Conservation (phyloP, 306 rosid species). For the Clitoria ternatea region DNA sequence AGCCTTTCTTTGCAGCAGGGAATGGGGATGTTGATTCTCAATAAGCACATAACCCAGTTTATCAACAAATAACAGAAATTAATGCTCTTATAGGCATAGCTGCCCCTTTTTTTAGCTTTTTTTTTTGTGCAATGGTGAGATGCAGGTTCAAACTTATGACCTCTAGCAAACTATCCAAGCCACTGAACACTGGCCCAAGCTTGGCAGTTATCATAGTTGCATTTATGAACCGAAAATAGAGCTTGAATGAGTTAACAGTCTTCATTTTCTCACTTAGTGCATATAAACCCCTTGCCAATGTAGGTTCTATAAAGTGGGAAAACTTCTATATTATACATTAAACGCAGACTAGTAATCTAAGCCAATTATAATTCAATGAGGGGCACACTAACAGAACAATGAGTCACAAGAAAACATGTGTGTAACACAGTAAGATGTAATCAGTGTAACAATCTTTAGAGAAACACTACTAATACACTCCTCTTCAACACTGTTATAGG, state of each 20-base stretch:
- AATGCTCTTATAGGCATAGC: neutral
- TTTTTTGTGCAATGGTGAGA: neutral
- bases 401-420: neutral
- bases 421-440: neutral
- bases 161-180: neutral
- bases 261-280: neutral
- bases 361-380: neutral
- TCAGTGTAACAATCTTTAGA: neutral
- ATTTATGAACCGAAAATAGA: slow-evolving; percentile 1
- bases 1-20: too few relatives aligned
- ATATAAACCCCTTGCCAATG: neutral
- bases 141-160: neutral
- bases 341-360: neutral
- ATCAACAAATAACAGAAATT: neutral
- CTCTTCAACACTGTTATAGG: neutral
- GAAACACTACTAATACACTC: neutral
- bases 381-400: neutral
- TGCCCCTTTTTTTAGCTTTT: neutral
- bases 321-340: neutral
- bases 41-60: neutral
- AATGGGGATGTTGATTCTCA: neutral
- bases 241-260: neutral
- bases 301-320: too few relatives aligned
- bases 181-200: neutral
- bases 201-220: neutral